Conservation (phyloP, 805 yeast species). For the Myxozyma neotropica region DNA sequence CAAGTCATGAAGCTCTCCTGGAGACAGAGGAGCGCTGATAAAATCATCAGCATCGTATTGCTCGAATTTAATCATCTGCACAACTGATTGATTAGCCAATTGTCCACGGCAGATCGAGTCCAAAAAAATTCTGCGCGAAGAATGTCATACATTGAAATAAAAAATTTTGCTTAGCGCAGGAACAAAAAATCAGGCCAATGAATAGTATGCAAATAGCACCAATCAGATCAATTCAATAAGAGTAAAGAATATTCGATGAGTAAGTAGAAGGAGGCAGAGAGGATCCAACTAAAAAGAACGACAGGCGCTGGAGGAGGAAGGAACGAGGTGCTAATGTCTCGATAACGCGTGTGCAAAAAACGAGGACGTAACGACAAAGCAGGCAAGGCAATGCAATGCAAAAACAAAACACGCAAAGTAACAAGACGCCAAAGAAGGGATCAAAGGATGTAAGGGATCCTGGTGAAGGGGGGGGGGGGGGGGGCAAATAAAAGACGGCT, state of each 20-base stretch:
- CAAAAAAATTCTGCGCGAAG: background rate
- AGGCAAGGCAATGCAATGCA: slow-evolving; percentile 4
- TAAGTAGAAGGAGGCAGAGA: background rate
- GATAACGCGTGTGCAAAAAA: background rate
- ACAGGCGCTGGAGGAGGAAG: background rate
- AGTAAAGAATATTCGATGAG: background rate
- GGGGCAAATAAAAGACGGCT: background rate
- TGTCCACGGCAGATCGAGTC: background rate
- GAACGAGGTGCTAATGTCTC: background rate
- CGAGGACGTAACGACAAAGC: background rate
- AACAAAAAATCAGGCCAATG: too few species aligned
- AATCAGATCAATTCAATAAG: background rate
- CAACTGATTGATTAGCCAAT: background rate
- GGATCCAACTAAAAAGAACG: background rate
- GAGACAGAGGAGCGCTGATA: slow-evolving; percentile 1
- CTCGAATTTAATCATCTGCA: slow-evolving; percentile 8
- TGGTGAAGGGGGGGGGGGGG: slow-evolving; percentile 3
- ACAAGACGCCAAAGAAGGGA: background rate
- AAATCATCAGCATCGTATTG: slow-evolving; percentile 13
- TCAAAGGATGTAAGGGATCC: background rate
- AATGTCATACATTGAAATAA: background rate
- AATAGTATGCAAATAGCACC: background rate
- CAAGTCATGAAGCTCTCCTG: background rate
- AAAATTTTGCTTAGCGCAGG: background rate
- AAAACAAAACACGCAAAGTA: slow-evolving; percentile 1